Conservation (phyloP, 2,329 filamentous ascomycete species). For the Ascosphaera apis region DNA sequence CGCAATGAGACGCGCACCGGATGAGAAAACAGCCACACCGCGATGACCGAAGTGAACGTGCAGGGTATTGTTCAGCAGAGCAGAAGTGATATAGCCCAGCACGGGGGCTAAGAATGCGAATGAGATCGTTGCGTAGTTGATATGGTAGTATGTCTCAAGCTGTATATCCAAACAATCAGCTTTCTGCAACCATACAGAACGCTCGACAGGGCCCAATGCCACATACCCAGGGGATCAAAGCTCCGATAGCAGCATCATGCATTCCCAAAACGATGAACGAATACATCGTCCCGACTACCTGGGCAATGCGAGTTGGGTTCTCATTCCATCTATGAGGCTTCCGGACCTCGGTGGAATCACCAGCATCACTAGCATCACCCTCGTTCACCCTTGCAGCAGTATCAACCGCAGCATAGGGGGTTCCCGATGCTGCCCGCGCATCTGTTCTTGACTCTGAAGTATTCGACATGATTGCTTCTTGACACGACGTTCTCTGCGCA, state of each 20-base stretch:
- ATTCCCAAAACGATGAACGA: conserved; percentile 33
- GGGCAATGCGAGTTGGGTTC: no score
- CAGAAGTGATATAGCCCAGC: conserved; percentile 22
- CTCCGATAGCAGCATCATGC: conserved; percentile 28
- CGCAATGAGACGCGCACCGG: conserved; percentile 37
- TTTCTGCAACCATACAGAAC: neutral
- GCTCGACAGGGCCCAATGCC: neutral
- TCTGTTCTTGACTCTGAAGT: no score
- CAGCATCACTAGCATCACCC: no score
- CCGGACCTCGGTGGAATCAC: no score
- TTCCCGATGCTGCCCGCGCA: no score
- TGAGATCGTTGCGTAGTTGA: conserved; percentile 23
- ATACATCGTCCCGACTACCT: conserved; percentile 33
- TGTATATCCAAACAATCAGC: conserved; percentile 8
- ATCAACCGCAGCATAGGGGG: no score
- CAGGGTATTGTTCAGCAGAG: conserved; percentile 20
- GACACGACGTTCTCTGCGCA: no score
- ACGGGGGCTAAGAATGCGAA: conserved; percentile 26
- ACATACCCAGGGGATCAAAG: conserved; percentile 26
- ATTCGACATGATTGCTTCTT: no score
- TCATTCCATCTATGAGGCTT: no score
- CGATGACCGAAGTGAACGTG: conserved; percentile 35
- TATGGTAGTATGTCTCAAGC: conserved; percentile 22
- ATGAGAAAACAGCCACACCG: conserved; percentile 44
- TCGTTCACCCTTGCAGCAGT: no score